Evolutionary conservation across 495 filamentous ascomycete species (phyloP), one percentile per base, ranked within the genome.

Genomic region (Lepraria neglecta): DNA sequence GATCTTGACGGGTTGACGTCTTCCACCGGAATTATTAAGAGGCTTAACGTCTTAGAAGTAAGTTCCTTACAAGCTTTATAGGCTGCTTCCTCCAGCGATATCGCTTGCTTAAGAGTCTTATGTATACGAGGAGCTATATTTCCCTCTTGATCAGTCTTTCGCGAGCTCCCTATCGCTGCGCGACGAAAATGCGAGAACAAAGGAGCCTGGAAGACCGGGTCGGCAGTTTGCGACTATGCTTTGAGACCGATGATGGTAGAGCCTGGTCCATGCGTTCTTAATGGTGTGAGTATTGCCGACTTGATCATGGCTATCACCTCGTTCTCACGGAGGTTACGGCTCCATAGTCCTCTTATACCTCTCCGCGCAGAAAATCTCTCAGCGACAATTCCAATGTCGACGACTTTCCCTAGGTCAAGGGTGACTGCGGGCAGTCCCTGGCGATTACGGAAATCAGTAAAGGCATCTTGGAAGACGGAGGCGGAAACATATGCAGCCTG

Each of bases 401-500:
- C 68, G 2, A 80, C 69, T 2, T 68, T 48, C 14, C 75, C 72
- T 0, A 79, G 66, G 43, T 79, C 71, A 55, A 79, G 69, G 10
- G 71, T 64, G 15, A 67, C 68, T 56, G 66, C 76, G 10, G 66
- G 68, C 11, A 76, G 64, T 12, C 72, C 70, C 0, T 63, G 57
- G 44, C 28, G 14, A 14, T 54, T 59, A n/a, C 62, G 48, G 15
- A 58, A 61, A 10, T 45, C 43, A n/a, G 58, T 55, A 38, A 62
- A 43, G 19, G 71, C 71, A 51, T 79, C 76, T 61, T 47, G 61
- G 52, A 60, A 67, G 27, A 15, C 38, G 28, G 43, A 40, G 24
- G 76, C 71, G n/a, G 69, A 66, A 7, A 71, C 69, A 62, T 82
- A 82, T 77, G 75, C 63, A 75, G 74, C 72, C 59, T 82, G 79